phyloP scores from a whole-genome alignment of 2,329 filamentous ascomycete genomes.

The Penicillium sp. region DNA sequence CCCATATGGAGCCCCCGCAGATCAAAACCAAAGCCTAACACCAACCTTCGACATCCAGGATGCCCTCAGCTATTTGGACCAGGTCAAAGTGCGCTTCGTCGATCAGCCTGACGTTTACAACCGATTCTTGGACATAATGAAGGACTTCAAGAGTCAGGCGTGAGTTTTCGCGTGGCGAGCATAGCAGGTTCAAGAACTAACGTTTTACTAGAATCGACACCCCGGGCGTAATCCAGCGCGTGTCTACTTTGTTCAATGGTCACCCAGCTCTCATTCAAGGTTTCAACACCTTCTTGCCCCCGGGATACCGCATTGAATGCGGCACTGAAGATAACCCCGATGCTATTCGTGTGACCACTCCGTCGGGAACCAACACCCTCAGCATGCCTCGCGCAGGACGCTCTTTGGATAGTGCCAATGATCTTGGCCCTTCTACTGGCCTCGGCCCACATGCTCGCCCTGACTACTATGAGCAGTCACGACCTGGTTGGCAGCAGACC shows the following conservation, averaged over 20 bases:
- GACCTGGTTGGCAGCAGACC: conserved; percentile 41
- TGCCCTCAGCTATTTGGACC: conserved; percentile 92
- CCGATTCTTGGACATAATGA: conserved; percentile 97
- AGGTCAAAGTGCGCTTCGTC: conserved; percentile 96
- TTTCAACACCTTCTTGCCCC: conserved; percentile 96
- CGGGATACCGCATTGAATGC: conserved; percentile 94
- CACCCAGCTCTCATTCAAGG: conserved; percentile 95
- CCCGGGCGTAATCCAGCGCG: conserved; percentile 92
- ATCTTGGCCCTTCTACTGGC: conserved; percentile 32
- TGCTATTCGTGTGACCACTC: conserved; percentile 92
- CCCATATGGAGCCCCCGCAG: conserved; percentile 9
- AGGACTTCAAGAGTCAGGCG: conserved; percentile 98
- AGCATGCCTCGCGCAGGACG: conserved; percentile 59
- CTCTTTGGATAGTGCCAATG: conserved; percentile 34
- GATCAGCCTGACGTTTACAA: conserved; percentile 98
- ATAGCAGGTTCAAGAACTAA: background rate
- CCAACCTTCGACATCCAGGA: conserved; percentile 55
- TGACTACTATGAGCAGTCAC: conserved; percentile 43
- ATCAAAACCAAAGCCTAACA: conserved; percentile 13
- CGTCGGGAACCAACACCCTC: conserved; percentile 93
- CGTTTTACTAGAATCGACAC: conserved; percentile 70
- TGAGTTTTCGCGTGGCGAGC: conserved; percentile 55
- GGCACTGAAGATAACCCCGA: conserved; percentile 91
- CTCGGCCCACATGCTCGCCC: conserved; percentile 34
- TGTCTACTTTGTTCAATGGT: conserved; percentile 91